Conservation (phyloP, 352 stramenopile species). For the Globisporangium alternatum region DNA sequence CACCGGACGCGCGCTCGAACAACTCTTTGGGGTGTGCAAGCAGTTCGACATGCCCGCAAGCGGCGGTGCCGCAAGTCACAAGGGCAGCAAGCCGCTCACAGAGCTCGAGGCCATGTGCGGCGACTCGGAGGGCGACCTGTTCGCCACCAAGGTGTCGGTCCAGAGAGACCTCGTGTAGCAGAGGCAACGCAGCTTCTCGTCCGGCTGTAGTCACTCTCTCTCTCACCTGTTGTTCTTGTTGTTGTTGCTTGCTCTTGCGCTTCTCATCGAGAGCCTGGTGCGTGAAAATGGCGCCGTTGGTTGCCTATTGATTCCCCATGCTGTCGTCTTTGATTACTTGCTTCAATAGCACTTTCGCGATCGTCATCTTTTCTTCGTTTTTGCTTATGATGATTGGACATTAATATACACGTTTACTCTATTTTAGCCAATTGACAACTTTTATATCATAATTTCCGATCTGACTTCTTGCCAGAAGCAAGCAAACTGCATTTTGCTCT, state of each 20-base stretch:
- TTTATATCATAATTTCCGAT: too few species aligned
- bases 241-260: too few species aligned
- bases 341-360: neutral
- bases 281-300: too few species aligned
- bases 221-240: too few species aligned
- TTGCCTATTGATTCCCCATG: neutral
- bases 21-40: constrained; percentile 63
- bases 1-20: constrained; percentile 35
- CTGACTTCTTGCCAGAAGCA: neutral
- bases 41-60: constrained; percentile 33
- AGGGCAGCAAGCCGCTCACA: neutral
- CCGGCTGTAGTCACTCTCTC: too few species aligned
- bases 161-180: neutral
- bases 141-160: neutral
- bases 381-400: neutral
- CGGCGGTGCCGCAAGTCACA: neutral
- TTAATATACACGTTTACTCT: neutral
- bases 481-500: neutral
- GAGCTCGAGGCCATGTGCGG: constrained; percentile 7
- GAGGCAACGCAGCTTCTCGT: too few species aligned
- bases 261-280: too few species aligned
- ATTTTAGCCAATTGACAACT: neutral
- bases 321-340: neutral
- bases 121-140: neutral
- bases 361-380: neutral